Percentiles rank a stretch among this genome's conserved stretches.
Conservation (phyloP, 768 basidiomycete genomes). For the Suillus ampliporus region DNA sequence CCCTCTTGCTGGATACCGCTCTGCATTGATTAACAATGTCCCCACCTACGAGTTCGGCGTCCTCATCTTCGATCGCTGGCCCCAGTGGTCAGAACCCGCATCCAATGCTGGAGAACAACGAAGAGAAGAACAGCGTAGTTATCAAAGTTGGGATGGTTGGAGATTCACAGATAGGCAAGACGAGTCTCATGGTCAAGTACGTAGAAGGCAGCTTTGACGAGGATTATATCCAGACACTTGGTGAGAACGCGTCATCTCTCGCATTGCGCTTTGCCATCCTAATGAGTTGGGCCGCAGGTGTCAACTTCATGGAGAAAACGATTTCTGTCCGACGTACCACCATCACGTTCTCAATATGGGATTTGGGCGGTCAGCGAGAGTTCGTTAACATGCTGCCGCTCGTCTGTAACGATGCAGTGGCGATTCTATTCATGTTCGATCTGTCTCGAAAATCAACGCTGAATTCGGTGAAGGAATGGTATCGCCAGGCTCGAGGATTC, state of each 20-base stretch:
- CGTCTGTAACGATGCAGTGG: slow-evolving; percentile 99
- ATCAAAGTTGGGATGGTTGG: slow-evolving; percentile 99
- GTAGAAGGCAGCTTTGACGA: slow-evolving; percentile 99
- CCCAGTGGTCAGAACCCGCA: slow-evolving; percentile 60
- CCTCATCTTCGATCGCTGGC: slow-evolving; percentile 49
- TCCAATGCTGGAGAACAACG: slow-evolving; percentile 59
- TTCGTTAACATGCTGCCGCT: slow-evolving; percentile 99
- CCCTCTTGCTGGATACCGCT: slow-evolving; percentile 19
- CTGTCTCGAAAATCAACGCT: slow-evolving; percentile 95
- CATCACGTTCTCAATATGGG: slow-evolving; percentile 99
- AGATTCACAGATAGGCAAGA: slow-evolving; percentile 99
- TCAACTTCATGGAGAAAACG: slow-evolving; percentile 99
- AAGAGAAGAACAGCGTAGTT: slow-evolving; percentile 89
- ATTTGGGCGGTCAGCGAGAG: slow-evolving; percentile 95
- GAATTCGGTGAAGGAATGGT: slow-evolving; percentile 99
- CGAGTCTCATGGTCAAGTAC: slow-evolving; percentile 99
- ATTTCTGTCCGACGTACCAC: slow-evolving; percentile 98
- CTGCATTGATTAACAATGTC: slow-evolving; percentile 46
- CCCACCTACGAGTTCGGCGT: slow-evolving; percentile 52
- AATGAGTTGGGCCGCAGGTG: slow-evolving; percentile 54
- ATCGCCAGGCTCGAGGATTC: slow-evolving; percentile 97
- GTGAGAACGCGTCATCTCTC: slow-evolving; percentile 47
- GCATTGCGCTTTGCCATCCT: slow-evolving; percentile 3
- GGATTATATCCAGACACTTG: slow-evolving; percentile 99
- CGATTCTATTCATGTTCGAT: slow-evolving; percentile 99